Base-by-base conservation (phyloP, 2,329 filamentous ascomycete genomes). In the Alternaria burnsii region DNA sequence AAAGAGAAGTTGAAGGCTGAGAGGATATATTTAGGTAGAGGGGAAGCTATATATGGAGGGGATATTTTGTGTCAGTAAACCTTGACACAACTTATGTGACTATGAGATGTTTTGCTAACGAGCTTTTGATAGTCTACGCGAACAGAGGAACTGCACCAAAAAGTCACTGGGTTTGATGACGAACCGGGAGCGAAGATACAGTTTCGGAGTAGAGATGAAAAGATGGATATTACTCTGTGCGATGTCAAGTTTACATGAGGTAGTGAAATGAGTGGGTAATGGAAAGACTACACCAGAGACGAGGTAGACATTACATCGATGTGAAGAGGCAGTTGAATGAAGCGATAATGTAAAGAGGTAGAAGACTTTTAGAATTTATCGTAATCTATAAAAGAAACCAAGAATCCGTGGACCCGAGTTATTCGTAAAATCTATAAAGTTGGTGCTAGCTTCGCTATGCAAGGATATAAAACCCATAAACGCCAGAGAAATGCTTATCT, bases 331-430 rank as follows among this genome's bases (percentile, higher is more conserved):
- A 8, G 16, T 14, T 14, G 32, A 14, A 30, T 30, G 28, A 30
- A 36, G 14, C 32, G 14, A 36, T 22, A 1, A 48, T 16, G 2
- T 86, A 73, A 88, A 42, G 93, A 68, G 92, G 93, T 28, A 85
- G 93, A 64, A 85, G 93, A 38, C 52, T 50, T 56, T 56, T 59
- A 34, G 22, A 56, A 56, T 58, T 40, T 34, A 26, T 47, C 34
- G 44, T 48, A 58, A 47, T 40, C 34, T 40, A 55, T 46, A 47
- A 22, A 34, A 24, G 22, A 50, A 30, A 53, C 30, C 46, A 20
- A 32, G 56, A 48, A 54, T 52, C 57, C 51, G 24, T 38, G n/a
- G 44, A 55, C 41, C 24, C 26, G 36, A 26, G 22, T 51, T 26
- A 26, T 16, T 56, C 57, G 44, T 59, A 41, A 50, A 56, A 56